Percentiles rank a stretch among this genome's conserved stretches.
Evolutionary conservation across 768 basidiomycete species (phyloP).

Genomic region (Tricholoma flavovirens): DNA sequence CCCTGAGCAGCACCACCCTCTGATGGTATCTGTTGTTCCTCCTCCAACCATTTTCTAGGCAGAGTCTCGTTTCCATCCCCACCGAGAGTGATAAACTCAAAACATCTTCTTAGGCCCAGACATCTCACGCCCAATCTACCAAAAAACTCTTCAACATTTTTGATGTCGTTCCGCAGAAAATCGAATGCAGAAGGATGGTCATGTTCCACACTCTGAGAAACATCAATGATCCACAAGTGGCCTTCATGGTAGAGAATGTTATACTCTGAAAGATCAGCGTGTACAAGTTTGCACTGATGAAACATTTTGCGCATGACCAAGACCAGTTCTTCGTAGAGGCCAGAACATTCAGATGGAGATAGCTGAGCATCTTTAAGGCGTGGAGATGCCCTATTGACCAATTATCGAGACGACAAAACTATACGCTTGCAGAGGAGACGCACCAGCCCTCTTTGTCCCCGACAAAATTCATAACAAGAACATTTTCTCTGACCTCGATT

Average conservation of each 20-base stretch:
- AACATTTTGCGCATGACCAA: constrained; percentile 80
- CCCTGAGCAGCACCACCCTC: constrained; percentile 1
- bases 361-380: constrained; percentile 83
- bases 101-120: constrained; percentile 75
- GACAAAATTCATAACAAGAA: constrained; percentile 92
- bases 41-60: constrained; percentile 45
- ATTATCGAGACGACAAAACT: not conserved
- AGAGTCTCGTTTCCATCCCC: constrained; percentile 30
- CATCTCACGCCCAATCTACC: constrained; percentile 64
- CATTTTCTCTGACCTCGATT: constrained; percentile 91
- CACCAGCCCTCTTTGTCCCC: constrained; percentile 81
- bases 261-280: constrained; percentile 98
- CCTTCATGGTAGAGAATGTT: constrained; percentile 85
- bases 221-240: constrained; percentile 92
- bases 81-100: constrained; percentile 81
- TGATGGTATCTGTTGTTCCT: constrained; percentile 11
- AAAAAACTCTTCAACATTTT: constrained; percentile 93
- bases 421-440: constrained; percentile 4
- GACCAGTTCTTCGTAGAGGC: constrained; percentile 75
- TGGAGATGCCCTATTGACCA: constrained; percentile 71
- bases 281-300: constrained; percentile 88
- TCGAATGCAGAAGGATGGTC: constrained; percentile 97
- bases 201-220: constrained; percentile 97
- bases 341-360: constrained; percentile 39
- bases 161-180: constrained; percentile 88